phyloP scores from a whole-genome alignment of 2,329 filamentous ascomycete species.

The Epichloe coenophiala region DNA sequence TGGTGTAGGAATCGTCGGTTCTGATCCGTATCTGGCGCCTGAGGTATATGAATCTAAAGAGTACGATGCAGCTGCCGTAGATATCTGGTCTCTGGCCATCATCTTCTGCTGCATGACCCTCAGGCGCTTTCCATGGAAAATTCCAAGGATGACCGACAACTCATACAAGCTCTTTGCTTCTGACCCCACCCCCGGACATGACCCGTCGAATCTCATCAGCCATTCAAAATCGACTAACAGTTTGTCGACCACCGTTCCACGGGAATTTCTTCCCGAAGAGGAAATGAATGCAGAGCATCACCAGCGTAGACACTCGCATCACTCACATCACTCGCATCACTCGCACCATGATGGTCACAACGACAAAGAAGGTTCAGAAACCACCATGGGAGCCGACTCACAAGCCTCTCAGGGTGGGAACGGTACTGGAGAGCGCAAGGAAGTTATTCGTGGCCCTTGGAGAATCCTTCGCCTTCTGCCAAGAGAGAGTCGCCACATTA shows the following conservation, averaged over 20 bases:
- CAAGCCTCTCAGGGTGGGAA: conserved; percentile 5
- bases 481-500: conserved; percentile 77
- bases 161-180: conserved; percentile 89
- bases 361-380: conserved; percentile 2
- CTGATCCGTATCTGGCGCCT: conserved; percentile 90
- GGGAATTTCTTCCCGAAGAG: conserved; percentile 26
- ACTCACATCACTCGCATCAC: neutral
- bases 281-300: conserved; percentile 14
- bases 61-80: conserved; percentile 86
- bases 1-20: conserved; percentile 49
- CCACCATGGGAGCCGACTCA: conserved; percentile 5
- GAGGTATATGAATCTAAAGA: conserved; percentile 91
- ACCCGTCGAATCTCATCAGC: conserved; percentile 38
- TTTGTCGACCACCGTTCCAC: conserved; percentile 22
- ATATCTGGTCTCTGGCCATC: conserved; percentile 96
- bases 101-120: conserved; percentile 99
- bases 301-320: conserved; percentile 3
- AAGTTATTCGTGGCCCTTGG: conserved; percentile 86
- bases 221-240: conserved; percentile 33
- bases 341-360: conserved; percentile 2
- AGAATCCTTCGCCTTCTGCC: conserved; percentile 76
- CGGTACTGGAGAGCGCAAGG: conserved; percentile 39
- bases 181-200: conserved; percentile 62
- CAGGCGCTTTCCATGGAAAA: conserved; percentile 91
- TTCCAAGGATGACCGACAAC: conserved; percentile 81